phyloP scores from a whole-genome alignment of 2,329 filamentous ascomycete species.

The Penicillium thymicola region DNA sequence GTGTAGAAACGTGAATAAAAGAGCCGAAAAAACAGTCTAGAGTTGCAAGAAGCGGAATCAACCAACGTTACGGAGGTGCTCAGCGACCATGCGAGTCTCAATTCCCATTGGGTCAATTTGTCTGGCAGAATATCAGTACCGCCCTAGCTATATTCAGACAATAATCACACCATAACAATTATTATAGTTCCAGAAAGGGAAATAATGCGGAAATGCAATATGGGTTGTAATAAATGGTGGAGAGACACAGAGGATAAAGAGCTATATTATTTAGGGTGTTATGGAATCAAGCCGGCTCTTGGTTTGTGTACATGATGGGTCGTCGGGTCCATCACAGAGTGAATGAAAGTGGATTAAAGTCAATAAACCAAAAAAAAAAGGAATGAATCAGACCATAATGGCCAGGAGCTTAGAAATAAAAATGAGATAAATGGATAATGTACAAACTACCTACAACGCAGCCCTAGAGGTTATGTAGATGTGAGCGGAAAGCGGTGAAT shows the following conservation, averaged over 20 bases:
- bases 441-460: too few relatives aligned
- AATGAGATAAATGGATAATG: too few relatives aligned
- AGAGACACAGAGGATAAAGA: background rate
- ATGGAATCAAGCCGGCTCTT: background rate
- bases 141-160: background rate
- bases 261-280: background rate
- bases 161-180: background rate
- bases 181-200: background rate
- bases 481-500: background rate
- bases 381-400: constrained; percentile 16
- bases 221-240: background rate
- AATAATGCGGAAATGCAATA: too few relatives aligned
- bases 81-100: background rate
- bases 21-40: background rate
- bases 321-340: background rate
- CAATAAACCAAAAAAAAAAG: background rate
- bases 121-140: background rate
- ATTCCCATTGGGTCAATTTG: background rate
- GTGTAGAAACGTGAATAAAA: background rate
- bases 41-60: constrained; percentile 6
- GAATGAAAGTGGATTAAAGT: background rate
- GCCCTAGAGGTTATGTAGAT: background rate
- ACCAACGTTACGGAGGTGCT: background rate
- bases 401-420: background rate
- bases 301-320: too few relatives aligned